Percentiles rank a stretch among this genome's conserved stretches.
Evolutionary conservation across 2,329 filamentous ascomycete genomes (phyloP).

Genomic region (Calonectria honghensis): DNA sequence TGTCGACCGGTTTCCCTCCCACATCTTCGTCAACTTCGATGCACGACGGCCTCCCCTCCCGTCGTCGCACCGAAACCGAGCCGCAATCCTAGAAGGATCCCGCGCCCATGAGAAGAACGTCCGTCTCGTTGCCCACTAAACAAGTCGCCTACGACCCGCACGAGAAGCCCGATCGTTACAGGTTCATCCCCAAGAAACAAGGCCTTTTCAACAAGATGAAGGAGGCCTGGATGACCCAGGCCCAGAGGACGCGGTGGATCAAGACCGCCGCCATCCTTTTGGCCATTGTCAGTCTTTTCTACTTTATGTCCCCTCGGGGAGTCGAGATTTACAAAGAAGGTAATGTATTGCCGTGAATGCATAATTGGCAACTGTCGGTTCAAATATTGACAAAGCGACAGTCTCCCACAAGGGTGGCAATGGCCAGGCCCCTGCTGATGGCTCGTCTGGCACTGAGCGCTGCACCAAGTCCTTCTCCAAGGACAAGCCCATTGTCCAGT

Average conservation of each 20-base stretch:
- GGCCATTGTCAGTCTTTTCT: conserved; percentile 76
- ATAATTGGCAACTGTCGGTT: neutral
- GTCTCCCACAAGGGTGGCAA: conserved; percentile 53
- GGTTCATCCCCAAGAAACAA: conserved; percentile 66
- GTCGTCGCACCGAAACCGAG: conserved; percentile 44
- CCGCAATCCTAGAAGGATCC: conserved; percentile 42
- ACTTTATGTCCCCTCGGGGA: conserved; percentile 77
- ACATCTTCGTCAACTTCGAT: conserved; percentile 42
- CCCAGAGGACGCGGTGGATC: conserved; percentile 79
- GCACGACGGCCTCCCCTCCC: conserved; percentile 52
- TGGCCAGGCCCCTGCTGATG: conserved; percentile 75
- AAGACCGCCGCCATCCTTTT: conserved; percentile 79
- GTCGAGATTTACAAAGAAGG: conserved; percentile 72
- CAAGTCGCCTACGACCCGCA: conserved; percentile 76
- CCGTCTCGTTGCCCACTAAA: conserved; percentile 77
- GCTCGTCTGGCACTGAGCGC: conserved; percentile 79
- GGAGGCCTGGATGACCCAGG: conserved; percentile 76
- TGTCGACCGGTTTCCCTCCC: conserved; percentile 23
- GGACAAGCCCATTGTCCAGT: conserved; percentile 95
- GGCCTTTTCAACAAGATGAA: conserved; percentile 73
- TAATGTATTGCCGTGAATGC: conserved; percentile 46
- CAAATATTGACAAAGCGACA: conserved; percentile 40
- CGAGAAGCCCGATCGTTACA: conserved; percentile 80
- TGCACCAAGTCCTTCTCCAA: conserved; percentile 90
- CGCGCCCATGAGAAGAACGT: conserved; percentile 77